Conservation (phyloP, 257 asterid genomes). For the Ballota nigra region DNA sequence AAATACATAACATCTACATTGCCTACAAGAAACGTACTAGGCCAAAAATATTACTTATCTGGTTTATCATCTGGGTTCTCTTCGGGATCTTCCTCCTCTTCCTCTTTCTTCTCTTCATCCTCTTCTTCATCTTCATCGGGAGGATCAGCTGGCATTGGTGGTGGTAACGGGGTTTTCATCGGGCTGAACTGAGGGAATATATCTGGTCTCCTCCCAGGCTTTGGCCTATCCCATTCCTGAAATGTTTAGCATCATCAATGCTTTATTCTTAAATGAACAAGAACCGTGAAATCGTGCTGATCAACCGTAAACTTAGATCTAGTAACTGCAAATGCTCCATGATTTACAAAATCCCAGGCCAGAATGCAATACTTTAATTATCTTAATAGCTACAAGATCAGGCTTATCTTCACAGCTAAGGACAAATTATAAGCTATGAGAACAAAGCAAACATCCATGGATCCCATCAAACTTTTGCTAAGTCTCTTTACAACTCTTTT, state of each 20-base stretch:
- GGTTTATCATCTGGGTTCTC: constrained; percentile 39
- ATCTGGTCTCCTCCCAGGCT: constrained; percentile 68
- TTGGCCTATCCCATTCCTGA: constrained; percentile 72
- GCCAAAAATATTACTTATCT: constrained; percentile 16
- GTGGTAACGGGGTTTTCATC: constrained; percentile 80
- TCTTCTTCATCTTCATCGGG: constrained; percentile 71
- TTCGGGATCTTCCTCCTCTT: constrained; percentile 49
- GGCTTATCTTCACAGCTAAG: no score
- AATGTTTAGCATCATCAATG: constrained; percentile 9
- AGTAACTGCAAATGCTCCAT: not conserved
- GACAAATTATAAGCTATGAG: not conserved
- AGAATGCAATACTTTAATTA: not conserved
- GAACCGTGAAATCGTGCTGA: no score
- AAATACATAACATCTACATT: not conserved
- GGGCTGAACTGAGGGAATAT: constrained; percentile 86
- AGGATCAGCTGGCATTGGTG: constrained; percentile 71
- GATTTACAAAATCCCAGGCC: not conserved
- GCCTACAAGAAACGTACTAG: not conserved
- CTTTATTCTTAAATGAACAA: not conserved
- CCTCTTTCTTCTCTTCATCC: constrained; percentile 59
- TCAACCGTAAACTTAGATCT: not conserved
- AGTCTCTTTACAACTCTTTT: no score
- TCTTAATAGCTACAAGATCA: not conserved
- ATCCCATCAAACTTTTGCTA: not conserved
- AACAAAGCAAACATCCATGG: not conserved